Evolutionary conservation across 192 early-diverging fungal genomes (phyloP).

Genomic region (Globomyces pollinis-pini): DNA sequence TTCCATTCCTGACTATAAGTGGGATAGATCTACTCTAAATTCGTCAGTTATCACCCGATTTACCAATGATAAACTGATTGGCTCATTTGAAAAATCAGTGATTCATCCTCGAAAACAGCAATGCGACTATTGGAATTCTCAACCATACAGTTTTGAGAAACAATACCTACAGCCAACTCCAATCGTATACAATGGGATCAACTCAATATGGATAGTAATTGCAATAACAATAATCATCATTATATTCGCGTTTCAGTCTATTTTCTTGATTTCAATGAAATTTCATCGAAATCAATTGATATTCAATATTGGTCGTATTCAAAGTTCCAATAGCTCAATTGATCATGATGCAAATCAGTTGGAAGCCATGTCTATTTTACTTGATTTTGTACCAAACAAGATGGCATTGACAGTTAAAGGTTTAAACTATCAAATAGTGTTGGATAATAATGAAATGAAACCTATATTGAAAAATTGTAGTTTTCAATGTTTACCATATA

Average conservation of each 20-base stretch:
- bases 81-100: neutral
- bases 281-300: neutral
- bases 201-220: neutral
- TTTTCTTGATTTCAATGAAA: neutral
- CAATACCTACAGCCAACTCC: neutral
- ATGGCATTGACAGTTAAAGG: neutral
- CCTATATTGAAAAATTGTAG: slow-evolving; percentile 10
- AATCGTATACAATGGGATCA: neutral
- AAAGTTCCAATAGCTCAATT: neutral
- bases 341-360: neutral
- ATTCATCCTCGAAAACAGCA: neutral
- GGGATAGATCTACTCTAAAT: neutral
- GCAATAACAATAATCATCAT: neutral
- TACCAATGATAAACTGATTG: neutral
- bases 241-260: neutral
- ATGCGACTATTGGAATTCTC: neutral
- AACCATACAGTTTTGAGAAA: neutral
- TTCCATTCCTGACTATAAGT: neutral
- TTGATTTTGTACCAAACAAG: neutral
- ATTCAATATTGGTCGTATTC: neutral
- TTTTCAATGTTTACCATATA: slow-evolving; percentile 17
- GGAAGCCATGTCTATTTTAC: neutral
- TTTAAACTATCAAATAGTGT: neutral
- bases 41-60: neutral
- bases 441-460: slow-evolving; percentile 6